Evolutionary conservation across 768 basidiomycete genomes (phyloP).

Genomic region (Kwoniella dejecticola): DNA sequence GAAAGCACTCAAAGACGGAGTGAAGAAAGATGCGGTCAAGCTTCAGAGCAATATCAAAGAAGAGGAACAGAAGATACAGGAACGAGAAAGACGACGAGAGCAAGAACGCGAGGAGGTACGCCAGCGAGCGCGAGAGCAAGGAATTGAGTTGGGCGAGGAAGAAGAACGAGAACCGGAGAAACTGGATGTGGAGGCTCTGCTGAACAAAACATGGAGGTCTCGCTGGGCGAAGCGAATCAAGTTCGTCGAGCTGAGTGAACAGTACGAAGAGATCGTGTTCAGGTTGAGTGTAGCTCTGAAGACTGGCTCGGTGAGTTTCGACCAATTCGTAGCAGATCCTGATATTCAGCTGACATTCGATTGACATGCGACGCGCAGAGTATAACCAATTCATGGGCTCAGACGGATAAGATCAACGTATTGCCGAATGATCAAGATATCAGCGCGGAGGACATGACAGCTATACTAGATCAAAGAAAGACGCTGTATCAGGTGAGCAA

Average conservation of each 20-base stretch:
- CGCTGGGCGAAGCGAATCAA: constrained; percentile 31
- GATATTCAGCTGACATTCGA: background rate
- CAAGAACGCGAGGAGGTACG: background rate
- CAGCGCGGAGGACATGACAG: constrained; percentile 26
- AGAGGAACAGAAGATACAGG: background rate
- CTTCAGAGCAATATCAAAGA: constrained; percentile 18
- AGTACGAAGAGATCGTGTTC: constrained; percentile 36
- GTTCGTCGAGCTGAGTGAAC: constrained; percentile 26
- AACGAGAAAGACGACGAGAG: background rate
- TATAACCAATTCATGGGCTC: constrained; percentile 37
- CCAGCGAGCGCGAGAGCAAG: no score
- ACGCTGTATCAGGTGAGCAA: constrained; percentile 42
- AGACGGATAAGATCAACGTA: constrained; percentile 45
- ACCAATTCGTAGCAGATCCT: background rate
- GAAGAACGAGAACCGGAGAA: no score
- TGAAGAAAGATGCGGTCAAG: constrained; percentile 20
- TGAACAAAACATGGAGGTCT: constrained; percentile 22
- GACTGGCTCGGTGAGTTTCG: constrained; percentile 38
- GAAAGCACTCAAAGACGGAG: constrained; percentile 25
- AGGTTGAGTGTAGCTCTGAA: constrained; percentile 36
- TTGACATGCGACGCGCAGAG: constrained; percentile 10
- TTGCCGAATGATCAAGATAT: constrained; percentile 24
- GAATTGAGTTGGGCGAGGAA: no score
- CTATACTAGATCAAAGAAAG: constrained; percentile 29
- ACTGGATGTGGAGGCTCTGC: constrained; percentile 1